Percentiles rank a stretch among this genome's conserved stretches.
phyloP scores from a whole-genome alignment of 192 early-diverging fungal species.

The Diversispora eburnea region DNA sequence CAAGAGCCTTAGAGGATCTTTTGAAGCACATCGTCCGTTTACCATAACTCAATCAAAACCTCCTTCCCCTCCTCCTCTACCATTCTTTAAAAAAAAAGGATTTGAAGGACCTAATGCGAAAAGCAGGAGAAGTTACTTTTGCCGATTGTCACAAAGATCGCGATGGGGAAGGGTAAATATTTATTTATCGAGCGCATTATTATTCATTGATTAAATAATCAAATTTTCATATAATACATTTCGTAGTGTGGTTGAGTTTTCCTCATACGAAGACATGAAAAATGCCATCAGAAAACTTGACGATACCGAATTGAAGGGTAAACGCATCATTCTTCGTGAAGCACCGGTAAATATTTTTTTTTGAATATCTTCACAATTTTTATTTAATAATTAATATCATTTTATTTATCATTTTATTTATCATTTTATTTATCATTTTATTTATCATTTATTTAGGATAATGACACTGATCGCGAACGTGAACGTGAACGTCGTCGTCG shows the following conservation, averaged over 20 bases:
- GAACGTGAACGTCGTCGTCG: constrained; percentile 52
- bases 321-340: constrained; percentile 61
- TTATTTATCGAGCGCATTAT: not conserved
- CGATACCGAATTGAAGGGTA: constrained; percentile 66
- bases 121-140: constrained; percentile 91
- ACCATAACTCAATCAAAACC: constrained; percentile 25
- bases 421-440: constrained; percentile 6
- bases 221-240: too few relatives aligned
- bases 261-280: constrained; percentile 72
- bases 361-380: not conserved
- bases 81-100: constrained; percentile 61
- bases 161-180: constrained; percentile 71
- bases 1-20: constrained; percentile 29
- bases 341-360: constrained; percentile 22
- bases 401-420: not conserved
- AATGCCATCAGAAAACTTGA: constrained; percentile 83
- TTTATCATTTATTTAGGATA: constrained; percentile 16
- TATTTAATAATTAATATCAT: not conserved
- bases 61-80: constrained; percentile 22
- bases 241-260: constrained; percentile 86
- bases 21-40: constrained; percentile 29
- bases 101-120: constrained; percentile 93
- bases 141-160: constrained; percentile 83
- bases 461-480: constrained; percentile 37
- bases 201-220: not conserved